Evolutionary conservation across 345 rosid genomes (phyloP).

Genomic region (Eucalyptus lansdowneana): DNA sequence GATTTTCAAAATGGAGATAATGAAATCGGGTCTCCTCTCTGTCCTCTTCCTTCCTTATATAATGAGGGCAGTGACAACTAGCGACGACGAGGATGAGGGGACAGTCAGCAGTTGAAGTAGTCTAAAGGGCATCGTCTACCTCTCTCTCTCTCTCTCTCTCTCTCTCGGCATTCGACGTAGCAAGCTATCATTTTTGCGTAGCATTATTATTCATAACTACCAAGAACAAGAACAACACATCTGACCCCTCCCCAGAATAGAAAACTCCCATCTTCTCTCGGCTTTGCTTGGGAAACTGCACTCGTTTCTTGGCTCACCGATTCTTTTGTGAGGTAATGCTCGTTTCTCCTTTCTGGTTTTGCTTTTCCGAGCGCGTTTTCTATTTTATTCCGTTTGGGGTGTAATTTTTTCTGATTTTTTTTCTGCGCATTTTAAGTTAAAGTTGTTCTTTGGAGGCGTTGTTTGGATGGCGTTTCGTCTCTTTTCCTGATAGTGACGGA

Average conservation of each 20-base stretch:
- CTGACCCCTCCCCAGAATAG: background rate
- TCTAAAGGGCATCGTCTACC: background rate
- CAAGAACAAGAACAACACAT: background rate
- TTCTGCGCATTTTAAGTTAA: background rate
- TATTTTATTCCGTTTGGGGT: background rate
- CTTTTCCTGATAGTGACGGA: background rate
- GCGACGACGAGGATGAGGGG: background rate
- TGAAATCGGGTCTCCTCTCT: background rate
- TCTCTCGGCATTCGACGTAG: background rate
- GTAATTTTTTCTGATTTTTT: background rate
- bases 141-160: background rate
- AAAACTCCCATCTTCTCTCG: background rate
- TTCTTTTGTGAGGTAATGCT: background rate
- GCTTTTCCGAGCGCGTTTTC: background rate
- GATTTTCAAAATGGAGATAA: background rate
- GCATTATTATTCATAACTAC: background rate
- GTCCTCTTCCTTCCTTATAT: background rate
- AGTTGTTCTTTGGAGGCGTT: background rate
- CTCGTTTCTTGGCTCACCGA: background rate
- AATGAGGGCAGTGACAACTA: background rate
- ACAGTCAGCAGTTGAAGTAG: background rate
- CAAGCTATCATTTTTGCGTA: background rate
- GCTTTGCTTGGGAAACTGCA: background rate
- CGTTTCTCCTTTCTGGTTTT: background rate
- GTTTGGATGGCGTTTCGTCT: background rate